These are phyloP conservation scores for Pleurotus cornucopiae DNA, from an alignment of 768 basidiomycete genomes.

Conservation along the genomic window DNA sequence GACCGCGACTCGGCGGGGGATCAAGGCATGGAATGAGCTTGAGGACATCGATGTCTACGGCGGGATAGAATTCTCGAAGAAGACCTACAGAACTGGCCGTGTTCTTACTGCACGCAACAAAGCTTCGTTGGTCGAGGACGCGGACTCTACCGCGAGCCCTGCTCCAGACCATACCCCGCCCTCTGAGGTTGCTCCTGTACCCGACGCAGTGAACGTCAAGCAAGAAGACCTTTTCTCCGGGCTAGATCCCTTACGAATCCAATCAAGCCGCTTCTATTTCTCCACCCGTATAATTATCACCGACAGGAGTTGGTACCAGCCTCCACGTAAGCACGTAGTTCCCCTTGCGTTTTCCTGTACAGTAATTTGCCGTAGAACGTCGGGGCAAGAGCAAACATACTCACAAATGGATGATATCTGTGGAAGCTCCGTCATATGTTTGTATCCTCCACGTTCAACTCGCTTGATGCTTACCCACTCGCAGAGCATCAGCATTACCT, in stretches of 20 bases:
- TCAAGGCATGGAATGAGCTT: constrained; percentile 36
- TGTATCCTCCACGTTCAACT: constrained; percentile 13
- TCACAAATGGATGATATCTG: constrained; percentile 54
- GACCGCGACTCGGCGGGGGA: constrained; percentile 32
- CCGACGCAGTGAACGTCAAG: neutral
- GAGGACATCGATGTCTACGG: constrained; percentile 33
- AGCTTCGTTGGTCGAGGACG: constrained; percentile 19
- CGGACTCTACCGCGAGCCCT: neutral
- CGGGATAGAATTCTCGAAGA: constrained; percentile 7
- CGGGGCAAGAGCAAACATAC: constrained; percentile 27
- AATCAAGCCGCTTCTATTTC: constrained; percentile 36
- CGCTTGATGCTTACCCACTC: constrained; percentile 20
- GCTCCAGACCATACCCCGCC: neutral
- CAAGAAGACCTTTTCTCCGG: neutral
- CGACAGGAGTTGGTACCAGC: constrained; percentile 45
- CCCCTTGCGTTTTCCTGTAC: neutral
- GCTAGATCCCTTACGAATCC: neutral
- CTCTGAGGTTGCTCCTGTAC: neutral
- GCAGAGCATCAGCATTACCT: constrained; percentile 37
- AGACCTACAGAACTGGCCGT: constrained; percentile 3
- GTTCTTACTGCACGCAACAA: constrained; percentile 26
- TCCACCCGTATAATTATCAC: constrained; percentile 40
- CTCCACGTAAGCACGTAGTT: constrained; percentile 27
- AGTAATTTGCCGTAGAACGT: constrained; percentile 19
- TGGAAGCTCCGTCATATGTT: constrained; percentile 51